Evolutionary conservation across 176 grass and related monocot species (phyloP).

Genomic region (Oryza longistaminata): DNA sequence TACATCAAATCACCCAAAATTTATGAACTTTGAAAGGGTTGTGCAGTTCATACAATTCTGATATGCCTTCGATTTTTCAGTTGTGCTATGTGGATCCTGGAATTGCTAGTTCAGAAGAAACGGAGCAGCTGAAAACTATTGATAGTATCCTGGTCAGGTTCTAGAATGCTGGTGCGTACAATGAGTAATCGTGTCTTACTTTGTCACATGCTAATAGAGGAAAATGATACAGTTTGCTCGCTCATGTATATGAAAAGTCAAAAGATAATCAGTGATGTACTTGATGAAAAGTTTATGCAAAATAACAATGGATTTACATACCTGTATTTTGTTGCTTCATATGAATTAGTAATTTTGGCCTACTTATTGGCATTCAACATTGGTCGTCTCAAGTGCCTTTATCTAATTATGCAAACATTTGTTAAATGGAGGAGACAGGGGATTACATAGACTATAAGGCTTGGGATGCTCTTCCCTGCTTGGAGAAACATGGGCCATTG

Average conservation of each 20-base stretch:
- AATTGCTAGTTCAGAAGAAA: constrained; percentile 60
- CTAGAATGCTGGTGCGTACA: constrained; percentile 41
- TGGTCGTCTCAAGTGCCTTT: not conserved
- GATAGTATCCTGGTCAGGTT: constrained; percentile 71
- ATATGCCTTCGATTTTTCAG: constrained; percentile 42
- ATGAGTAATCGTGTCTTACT: not conserved
- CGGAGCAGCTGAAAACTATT: constrained; percentile 70
- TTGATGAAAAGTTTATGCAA: not conserved
- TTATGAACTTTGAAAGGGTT: constrained; percentile 6
- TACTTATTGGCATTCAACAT: not conserved
- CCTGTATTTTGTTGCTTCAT: not conserved
- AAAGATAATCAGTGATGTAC: not conserved
- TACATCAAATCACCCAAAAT: constrained; percentile 22
- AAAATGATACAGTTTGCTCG: not conserved
- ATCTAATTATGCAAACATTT: not conserved
- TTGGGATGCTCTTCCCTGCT: not conserved
- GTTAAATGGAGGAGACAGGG: not conserved
- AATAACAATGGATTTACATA: not conserved
- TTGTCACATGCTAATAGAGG: not conserved
- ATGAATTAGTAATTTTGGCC: not conserved
- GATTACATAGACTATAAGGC: not conserved
- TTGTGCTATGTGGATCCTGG: constrained; percentile 86
- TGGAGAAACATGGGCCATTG: not conserved
- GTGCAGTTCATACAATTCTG: not conserved
- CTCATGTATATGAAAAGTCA: not conserved